Conservation (phyloP, 148 eudicot species). For the Agrostemma githago region DNA sequence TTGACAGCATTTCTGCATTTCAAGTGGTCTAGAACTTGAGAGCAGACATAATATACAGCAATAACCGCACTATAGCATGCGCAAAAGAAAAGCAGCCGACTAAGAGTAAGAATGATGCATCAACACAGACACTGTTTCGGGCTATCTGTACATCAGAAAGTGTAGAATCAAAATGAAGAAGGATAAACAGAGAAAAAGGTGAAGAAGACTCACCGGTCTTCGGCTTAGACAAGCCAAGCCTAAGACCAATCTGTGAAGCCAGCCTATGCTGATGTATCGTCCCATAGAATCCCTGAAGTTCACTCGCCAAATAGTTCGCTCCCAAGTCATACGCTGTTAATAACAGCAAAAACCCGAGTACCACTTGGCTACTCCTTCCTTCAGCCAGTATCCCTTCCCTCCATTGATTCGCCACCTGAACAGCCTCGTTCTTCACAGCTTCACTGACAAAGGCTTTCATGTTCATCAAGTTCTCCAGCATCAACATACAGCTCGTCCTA, state of each 20-base stretch:
- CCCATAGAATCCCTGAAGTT: slow-evolving; percentile 10
- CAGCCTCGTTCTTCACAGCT: slow-evolving; percentile 18
- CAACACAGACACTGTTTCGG: neutral
- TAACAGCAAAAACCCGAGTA: slow-evolving; percentile 17
- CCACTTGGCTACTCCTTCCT: slow-evolving; percentile 6
- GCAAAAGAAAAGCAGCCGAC: neutral
- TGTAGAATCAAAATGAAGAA: neutral
- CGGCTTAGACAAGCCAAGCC: slow-evolving; percentile 13
- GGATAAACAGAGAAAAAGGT: neutral
- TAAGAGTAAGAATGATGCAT: too few relatives aligned
- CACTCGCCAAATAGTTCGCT: neutral
- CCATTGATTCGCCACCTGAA: slow-evolving; percentile 9
- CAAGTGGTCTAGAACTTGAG: neutral
- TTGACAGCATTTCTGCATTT: neutral
- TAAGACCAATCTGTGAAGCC: slow-evolving; percentile 4
- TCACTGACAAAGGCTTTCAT: slow-evolving; percentile 8
- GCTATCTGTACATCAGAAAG: neutral
- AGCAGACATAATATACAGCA: neutral
- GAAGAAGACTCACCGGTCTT: slow-evolving; percentile 15
- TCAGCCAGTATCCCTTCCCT: slow-evolving; percentile 4
- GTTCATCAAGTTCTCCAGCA: slow-evolving; percentile 20
- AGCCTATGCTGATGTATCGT: slow-evolving; percentile 1
- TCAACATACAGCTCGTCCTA: slow-evolving; percentile 16
- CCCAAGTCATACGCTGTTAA: slow-evolving; percentile 13
- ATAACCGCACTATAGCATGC: neutral